phyloP scores from a whole-genome alignment of 352 stramenopile genomes.

The Phytophthora sansomeana region DNA sequence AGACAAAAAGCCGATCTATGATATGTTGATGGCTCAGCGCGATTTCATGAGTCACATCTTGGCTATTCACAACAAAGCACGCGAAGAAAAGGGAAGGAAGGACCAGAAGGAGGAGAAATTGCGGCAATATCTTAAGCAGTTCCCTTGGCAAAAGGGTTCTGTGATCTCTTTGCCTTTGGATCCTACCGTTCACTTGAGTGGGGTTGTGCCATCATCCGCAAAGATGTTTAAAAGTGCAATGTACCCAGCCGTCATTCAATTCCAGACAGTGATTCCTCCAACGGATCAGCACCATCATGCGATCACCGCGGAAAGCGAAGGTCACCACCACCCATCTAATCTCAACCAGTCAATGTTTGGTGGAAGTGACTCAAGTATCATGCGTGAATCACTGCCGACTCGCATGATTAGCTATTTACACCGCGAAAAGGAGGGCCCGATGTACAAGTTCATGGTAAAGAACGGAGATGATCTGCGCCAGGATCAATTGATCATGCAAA shows the following conservation, averaged over 20 bases:
- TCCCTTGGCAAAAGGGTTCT: constrained; percentile 76
- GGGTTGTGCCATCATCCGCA: constrained; percentile 90
- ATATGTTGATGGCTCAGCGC: constrained; percentile 92
- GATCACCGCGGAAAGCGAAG: constrained; percentile 26
- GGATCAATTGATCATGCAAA: constrained; percentile 99
- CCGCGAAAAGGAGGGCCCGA: constrained; percentile 82
- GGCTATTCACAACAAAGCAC: constrained; percentile 92
- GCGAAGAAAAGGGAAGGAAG: constrained; percentile 95
- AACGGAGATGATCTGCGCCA: constrained; percentile 99
- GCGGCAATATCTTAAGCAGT: constrained; percentile 88
- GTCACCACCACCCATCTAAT: constrained; percentile 27
- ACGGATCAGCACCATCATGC: constrained; percentile 46
- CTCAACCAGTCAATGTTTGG: constrained; percentile 63
- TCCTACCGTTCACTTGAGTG: constrained; percentile 84
- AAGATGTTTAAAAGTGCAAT: constrained; percentile 99
- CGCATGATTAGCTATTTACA: constrained; percentile 83
- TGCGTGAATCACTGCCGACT: constrained; percentile 78
- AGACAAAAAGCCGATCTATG: constrained; percentile 92
- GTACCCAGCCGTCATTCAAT: constrained; percentile 97
- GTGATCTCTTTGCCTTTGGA: constrained; percentile 91
- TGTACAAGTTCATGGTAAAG: constrained; percentile 99
- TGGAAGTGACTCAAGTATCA: constrained; percentile 54
- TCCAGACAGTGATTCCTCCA: constrained; percentile 84
- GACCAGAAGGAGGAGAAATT: constrained; percentile 97
- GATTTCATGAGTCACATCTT: constrained; percentile 96